phyloP scores from a whole-genome alignment of 2,329 filamentous ascomycete genomes.

The Polychaeton citri region DNA sequence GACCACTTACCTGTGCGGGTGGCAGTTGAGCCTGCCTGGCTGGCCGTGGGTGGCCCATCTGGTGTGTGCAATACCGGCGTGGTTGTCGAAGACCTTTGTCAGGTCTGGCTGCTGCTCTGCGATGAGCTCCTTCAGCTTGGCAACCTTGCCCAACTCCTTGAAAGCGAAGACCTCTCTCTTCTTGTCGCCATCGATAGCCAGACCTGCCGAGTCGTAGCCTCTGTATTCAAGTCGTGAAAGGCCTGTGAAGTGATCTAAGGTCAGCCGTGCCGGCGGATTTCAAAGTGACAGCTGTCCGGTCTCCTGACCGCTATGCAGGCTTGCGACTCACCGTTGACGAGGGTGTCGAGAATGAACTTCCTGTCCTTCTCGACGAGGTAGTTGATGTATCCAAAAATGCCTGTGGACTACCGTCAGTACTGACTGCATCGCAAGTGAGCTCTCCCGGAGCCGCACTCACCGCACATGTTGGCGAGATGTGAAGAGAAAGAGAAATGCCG shows the following conservation, averaged over 20 bases:
- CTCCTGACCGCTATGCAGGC: too few species aligned
- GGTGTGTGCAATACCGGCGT: constrained; percentile 97
- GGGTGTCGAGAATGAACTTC: constrained; percentile 86
- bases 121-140: constrained; percentile 88
- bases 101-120: constrained; percentile 70
- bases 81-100: constrained; percentile 90
- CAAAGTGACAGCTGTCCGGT: too few species aligned
- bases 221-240: constrained; percentile 94
- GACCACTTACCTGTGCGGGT: constrained; percentile 73
- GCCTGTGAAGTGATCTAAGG: constrained; percentile 42
- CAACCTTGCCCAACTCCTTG: constrained; percentile 99
- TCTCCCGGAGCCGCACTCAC: neutral
- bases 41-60: constrained; percentile 97
- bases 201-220: constrained; percentile 93
- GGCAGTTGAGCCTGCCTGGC: constrained; percentile 90
- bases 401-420: constrained; percentile 18
- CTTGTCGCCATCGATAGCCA: constrained; percentile 95
- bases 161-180: constrained; percentile 94
- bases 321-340: constrained; percentile 73
- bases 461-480: neutral
- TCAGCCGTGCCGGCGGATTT: constrained; percentile 7
- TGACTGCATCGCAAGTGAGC: neutral
- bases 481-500: neutral
- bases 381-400: constrained; percentile 98
- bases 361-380: constrained; percentile 98